A percentile compares a stretch with the other conserved stretches of the same genome.
Evolutionary conservation across 2,329 filamentous ascomycete genomes (phyloP).

Genomic region (Pezicula neosporulosa): DNA sequence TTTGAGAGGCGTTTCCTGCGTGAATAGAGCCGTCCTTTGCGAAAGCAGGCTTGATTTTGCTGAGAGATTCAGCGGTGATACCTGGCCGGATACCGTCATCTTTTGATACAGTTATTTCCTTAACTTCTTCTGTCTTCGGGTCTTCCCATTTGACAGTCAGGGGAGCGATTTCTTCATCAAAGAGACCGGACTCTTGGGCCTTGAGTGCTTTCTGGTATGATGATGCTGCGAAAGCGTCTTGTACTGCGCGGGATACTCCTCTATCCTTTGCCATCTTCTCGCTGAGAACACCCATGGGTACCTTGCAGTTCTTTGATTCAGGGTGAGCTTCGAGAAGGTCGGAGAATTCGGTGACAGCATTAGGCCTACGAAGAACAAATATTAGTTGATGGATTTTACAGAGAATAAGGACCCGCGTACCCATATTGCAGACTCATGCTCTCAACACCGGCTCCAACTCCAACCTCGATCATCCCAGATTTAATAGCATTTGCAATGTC

Average conservation of each 20-base stretch:
- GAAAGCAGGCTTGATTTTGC: conserved; percentile 88
- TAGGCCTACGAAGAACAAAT: conserved; percentile 48
- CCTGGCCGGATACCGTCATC: conserved; percentile 87
- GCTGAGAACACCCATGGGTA: conserved; percentile 90
- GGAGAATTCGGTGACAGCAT: conserved; percentile 88
- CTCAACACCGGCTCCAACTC: conserved; percentile 92
- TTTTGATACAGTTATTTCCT: conserved; percentile 75
- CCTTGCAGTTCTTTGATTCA: conserved; percentile 92
- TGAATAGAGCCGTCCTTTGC: conserved; percentile 91
- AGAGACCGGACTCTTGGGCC: conserved; percentile 86
- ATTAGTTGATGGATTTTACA: not conserved
- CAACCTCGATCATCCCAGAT: conserved; percentile 90
- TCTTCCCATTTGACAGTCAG: conserved; percentile 85
- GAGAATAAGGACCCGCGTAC: conserved; percentile 39
- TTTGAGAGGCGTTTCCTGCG: conserved; percentile 92
- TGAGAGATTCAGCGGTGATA: conserved; percentile 83
- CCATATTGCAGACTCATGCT: conserved; percentile 94
- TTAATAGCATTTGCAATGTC: conserved; percentile 94
- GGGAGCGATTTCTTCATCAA: conserved; percentile 86
- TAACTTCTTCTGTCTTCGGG: conserved; percentile 83
- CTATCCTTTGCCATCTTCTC: conserved; percentile 93
- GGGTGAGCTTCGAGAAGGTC: conserved; percentile 78
- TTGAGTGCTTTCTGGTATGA: conserved; percentile 88
- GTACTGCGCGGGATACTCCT: conserved; percentile 64
- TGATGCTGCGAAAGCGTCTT: conserved; percentile 91